Conservation (phyloP, 768 basidiomycete species). For the Tubosaeta sp. region DNA sequence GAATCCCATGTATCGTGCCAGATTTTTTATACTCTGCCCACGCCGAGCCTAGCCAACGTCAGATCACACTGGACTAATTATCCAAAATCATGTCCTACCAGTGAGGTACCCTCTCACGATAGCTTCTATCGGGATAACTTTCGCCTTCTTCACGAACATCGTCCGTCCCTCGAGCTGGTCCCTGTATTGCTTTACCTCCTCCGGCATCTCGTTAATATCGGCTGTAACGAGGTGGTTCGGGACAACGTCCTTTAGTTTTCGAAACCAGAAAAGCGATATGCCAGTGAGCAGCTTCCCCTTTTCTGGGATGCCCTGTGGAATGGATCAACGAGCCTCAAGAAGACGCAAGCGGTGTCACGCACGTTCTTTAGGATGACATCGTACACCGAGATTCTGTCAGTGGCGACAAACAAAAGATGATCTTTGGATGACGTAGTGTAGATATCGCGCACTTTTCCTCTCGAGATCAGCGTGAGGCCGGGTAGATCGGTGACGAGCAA, state of each 20-base stretch:
- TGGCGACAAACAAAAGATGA: slow-evolving; percentile 86
- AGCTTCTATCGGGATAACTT: slow-evolving; percentile 87
- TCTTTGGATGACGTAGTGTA: slow-evolving; percentile 70
- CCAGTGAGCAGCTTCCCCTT: slow-evolving; percentile 89
- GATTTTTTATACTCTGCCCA: slow-evolving; percentile 91
- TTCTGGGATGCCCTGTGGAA: slow-evolving; percentile 79
- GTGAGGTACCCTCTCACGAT: slow-evolving; percentile 96
- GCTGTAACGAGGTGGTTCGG: slow-evolving; percentile 88
- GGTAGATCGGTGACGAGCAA: slow-evolving; percentile 56
- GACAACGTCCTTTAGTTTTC: slow-evolving; percentile 70
- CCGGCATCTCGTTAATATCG: slow-evolving; percentile 76
- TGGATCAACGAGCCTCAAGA: background rate
- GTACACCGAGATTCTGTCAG: slow-evolving; percentile 94
- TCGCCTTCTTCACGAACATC: slow-evolving; percentile 89
- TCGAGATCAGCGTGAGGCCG: slow-evolving; percentile 66
- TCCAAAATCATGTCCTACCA: slow-evolving; percentile 45
- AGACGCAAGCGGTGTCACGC: slow-evolving; percentile 29
- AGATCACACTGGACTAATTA: slow-evolving; percentile 3
- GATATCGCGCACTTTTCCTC: slow-evolving; percentile 96
- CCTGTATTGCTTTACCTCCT: slow-evolving; percentile 67
- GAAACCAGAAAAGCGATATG: slow-evolving; percentile 95
- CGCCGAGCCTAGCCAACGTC: slow-evolving; percentile 67
- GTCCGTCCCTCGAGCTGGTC: slow-evolving; percentile 76
- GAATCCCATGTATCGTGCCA: slow-evolving; percentile 85
- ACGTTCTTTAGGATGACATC: slow-evolving; percentile 95